A percentile compares a stretch with the other conserved stretches of the same genome.
phyloP scores from a whole-genome alignment of 345 rosid genomes.

The Populus tremula region DNA sequence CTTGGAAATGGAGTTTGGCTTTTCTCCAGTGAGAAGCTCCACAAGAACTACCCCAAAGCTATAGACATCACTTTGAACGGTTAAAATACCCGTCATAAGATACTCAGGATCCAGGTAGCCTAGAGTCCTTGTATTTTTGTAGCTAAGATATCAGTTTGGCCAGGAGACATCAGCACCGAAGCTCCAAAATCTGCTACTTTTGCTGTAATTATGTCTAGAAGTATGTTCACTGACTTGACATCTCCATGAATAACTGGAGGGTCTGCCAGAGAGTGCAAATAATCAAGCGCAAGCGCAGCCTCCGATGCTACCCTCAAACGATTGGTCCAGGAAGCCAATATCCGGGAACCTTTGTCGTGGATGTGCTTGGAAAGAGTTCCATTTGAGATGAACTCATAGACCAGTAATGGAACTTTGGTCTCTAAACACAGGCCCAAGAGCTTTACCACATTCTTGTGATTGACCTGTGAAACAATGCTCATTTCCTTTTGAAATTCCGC shows the following conservation, averaged over 20 bases:
- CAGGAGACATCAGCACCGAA: constrained; percentile 25
- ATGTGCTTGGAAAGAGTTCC: constrained; percentile 25
- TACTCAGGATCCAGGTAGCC: constrained; percentile 43
- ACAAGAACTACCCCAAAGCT: constrained; percentile 38
- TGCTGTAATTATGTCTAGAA: constrained; percentile 28
- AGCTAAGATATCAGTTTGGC: not conserved
- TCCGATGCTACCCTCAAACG: constrained; percentile 24
- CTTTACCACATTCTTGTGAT: constrained; percentile 37
- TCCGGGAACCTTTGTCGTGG: constrained; percentile 12
- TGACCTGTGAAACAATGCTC: constrained; percentile 22
- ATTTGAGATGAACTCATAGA: constrained; percentile 29
- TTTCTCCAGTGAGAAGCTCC: constrained; percentile 29
- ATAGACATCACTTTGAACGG: constrained; percentile 31
- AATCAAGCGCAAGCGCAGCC: constrained; percentile 29
- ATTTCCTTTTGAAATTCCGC: constrained; percentile 30
- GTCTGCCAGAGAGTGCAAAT: constrained; percentile 32
- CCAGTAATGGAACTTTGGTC: constrained; percentile 30
- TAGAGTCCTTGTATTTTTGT: constrained; percentile 25
- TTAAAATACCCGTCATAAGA: constrained; percentile 21
- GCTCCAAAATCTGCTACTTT: constrained; percentile 41
- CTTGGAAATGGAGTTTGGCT: not conserved
- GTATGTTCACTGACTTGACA: constrained; percentile 34
- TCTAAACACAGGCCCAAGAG: constrained; percentile 35
- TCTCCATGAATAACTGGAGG: constrained; percentile 42
- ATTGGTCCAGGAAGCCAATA: constrained; percentile 17